Base-by-base conservation (phyloP, 2,329 filamentous ascomycete genomes). In the Xylaria sp. region DNA sequence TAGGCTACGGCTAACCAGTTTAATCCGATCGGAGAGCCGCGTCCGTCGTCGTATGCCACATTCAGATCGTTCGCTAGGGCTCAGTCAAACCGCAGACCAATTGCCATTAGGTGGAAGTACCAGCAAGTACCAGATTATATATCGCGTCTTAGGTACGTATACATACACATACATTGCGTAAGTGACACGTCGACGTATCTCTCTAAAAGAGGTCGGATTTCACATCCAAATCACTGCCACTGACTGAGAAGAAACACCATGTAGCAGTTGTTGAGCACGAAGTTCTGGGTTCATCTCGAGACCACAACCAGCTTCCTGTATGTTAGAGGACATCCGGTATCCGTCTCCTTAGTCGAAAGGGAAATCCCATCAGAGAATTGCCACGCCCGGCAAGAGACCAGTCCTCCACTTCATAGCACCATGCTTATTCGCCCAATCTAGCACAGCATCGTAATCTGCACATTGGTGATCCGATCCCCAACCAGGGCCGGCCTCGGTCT, bases 51-150 rank as follows among this genome's bases (percentile, higher is more conserved):
- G 31, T 33, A 33, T 33, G 33, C 7, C 9, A 33, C 1, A 33
- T 10, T 33, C 9, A 33, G 6, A 20, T 20, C 42, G 2, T 10
- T 46, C 42, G 33, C n/a, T 10, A 20, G 7, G 89, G 85, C 66
- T 78, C 83, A 26, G 90, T 91, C 53, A 88, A 87, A 73, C 90
- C 90, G 46, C 87, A 87, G 17, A 82, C 90, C 33, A 33, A 33
- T 59, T 92, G 92, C 90, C 89, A 0, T 88, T 93, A 67, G 86
- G 83, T 58, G 44, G 92, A 94, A 74, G 82, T 93, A 0, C 20
- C 10, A 10, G 23, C 11, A 11, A 28, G 23, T 49, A 17, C 11
- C n/a, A 46, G 3, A 23, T 20, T 46, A 23, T 46, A 46, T 38
- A 10, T 38, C 36, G 11, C 36, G 36, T 13, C 13, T 38, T 4